phyloP scores from a whole-genome alignment of 2,329 filamentous ascomycete species.

The Fusarium agapanthi region DNA sequence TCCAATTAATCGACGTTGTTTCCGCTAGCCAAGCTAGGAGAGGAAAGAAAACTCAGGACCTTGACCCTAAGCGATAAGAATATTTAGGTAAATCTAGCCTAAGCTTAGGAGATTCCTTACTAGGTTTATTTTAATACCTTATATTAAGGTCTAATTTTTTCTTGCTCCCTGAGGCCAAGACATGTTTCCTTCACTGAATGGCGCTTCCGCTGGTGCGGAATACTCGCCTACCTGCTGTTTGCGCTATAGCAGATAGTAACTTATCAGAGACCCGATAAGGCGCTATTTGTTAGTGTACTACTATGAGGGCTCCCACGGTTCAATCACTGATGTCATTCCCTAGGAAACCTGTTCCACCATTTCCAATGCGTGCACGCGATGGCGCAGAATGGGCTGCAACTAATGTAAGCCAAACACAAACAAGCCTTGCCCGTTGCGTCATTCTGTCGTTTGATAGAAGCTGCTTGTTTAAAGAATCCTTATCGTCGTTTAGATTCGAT shows the following conservation, averaged over 20 bases:
- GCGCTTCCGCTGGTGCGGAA: background rate
- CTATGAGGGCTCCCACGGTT: background rate
- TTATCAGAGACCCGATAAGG: rapidly evolving
- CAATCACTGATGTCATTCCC: background rate
- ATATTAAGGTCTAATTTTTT: background rate
- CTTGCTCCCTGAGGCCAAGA: background rate
- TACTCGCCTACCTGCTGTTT: background rate
- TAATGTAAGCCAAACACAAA: slow-evolving; percentile 7
- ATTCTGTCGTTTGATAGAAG: background rate
- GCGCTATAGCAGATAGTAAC: background rate
- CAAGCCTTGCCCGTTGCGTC: background rate
- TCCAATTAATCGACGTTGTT: background rate
- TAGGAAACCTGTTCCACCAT: background rate
- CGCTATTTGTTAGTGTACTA: background rate
- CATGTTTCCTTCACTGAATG: background rate
- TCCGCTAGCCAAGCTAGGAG: background rate
- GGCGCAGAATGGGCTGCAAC: background rate
- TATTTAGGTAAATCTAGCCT: background rate
- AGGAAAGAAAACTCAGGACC: background rate
- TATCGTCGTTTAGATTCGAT: background rate
- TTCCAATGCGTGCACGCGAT: background rate
- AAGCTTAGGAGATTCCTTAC: background rate
- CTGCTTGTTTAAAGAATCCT: background rate
- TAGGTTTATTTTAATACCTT: background rate
- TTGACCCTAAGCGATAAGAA: background rate